Base-by-base conservation (phyloP, 1,284 basidiomycete species). In the Leccinum cinnamomeum region DNA sequence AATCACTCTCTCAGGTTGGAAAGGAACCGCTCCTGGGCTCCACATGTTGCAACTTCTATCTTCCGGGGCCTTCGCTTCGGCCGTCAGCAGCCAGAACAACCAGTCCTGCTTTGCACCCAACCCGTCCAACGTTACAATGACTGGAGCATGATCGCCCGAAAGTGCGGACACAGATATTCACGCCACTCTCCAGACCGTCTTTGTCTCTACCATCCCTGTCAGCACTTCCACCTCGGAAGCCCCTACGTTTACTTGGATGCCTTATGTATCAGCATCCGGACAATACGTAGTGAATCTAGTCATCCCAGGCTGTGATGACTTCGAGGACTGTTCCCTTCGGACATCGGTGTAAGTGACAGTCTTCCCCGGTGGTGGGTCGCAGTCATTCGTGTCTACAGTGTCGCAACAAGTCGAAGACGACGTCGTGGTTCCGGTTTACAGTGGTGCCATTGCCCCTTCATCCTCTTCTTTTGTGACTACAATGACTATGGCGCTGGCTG, bases 21-120 rank as follows among this genome's bases (percentile, higher is more conserved):
- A 82, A 57, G 97, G 96, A 28, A 77, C 81, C 10, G 86, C 88
- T 5, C 85, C 94, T 2, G 97, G 95, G 61, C 78, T 99, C 56
- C 92, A 97, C 75, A 81, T 97, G 58, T 75, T 98, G 46, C 93
- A 98, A 74, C 81, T 98, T 7, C 86, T 99, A 12, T 96, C 94
- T 0, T 90, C 92, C 10, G 97, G 97, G 65, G 91, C 93, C 5
- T 95, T 91, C 70, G 92, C 88, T 3, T 93, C 91, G 2, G 83
- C 91, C 1, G 78, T 90, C 58, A 74, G 77, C 56, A 69, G 70
- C 18, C 77, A 86, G 60, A 95, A 95, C 73, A 78, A 76, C 14
- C 75, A 80, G 51, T 91, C 91, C 0, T 95, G 94, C 73, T 92
- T 89, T 69, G 86, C 89, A 2, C 87, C 90, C 5, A 82, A 80